Evolutionary conservation across 257 asterid species (phyloP).

Genomic region (Solanum piurae): DNA sequence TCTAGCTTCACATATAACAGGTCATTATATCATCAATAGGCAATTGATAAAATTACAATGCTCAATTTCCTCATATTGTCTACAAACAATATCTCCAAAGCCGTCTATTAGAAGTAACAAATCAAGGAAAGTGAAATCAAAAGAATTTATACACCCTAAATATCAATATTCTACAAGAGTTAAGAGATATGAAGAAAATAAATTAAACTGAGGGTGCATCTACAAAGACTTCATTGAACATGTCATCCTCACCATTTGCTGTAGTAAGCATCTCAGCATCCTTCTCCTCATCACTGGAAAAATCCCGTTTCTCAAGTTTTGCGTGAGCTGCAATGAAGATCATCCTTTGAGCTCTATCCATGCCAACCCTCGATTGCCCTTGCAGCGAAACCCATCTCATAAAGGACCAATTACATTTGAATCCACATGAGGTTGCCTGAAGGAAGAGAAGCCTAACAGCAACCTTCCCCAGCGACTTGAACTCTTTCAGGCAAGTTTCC

Average conservation of each 20-base stretch:
- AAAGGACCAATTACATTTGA: slow-evolving; percentile 45
- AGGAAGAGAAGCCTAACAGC: slow-evolving; percentile 87
- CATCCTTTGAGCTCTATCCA: slow-evolving; percentile 65
- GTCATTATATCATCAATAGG: slow-evolving; percentile 14
- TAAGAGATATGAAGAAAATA: slow-evolving; percentile 11
- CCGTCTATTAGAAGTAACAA: slow-evolving; percentile 21
- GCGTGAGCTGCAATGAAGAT: slow-evolving; percentile 63
- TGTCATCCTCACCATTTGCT: slow-evolving; percentile 39
- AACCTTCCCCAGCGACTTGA: slow-evolving; percentile 45
- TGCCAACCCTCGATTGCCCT: slow-evolving; percentile 31
- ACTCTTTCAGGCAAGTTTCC: slow-evolving; percentile 77
- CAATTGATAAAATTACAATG: slow-evolving; percentile 11
- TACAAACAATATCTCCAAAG: slow-evolving; percentile 20
- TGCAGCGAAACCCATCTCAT: slow-evolving; percentile 38
- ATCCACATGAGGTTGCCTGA: slow-evolving; percentile 61
- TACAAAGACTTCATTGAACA: slow-evolving; percentile 57
- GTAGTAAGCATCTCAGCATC: slow-evolving; percentile 44
- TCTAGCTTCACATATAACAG: slow-evolving; percentile 16
- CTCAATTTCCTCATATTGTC: slow-evolving; percentile 10
- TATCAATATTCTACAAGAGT: slow-evolving; percentile 24
- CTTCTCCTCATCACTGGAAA: slow-evolving; percentile 46
- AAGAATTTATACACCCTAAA: slow-evolving; percentile 30
- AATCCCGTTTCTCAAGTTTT: slow-evolving; percentile 47
- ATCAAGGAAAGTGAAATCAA: slow-evolving; percentile 5
- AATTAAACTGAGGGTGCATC: slow-evolving; percentile 50